These are phyloP conservation scores for Amanita inopinata DNA, from an alignment of 768 basidiomycete species.

Conservation along the genomic window DNA sequence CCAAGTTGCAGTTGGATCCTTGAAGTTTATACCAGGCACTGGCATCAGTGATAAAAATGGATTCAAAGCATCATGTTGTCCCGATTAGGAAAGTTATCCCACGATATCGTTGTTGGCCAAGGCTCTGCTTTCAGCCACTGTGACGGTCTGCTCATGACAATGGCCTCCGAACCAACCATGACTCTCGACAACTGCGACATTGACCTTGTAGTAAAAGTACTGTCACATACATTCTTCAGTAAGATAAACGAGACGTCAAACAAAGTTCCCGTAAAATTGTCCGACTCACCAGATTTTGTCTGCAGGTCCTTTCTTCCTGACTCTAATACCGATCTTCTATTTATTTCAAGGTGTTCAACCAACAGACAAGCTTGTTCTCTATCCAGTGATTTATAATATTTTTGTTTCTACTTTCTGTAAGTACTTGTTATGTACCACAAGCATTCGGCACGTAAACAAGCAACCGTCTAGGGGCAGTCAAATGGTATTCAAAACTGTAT, in stretches of 20 bases:
- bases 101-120: no score
- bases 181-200: constrained; percentile 67
- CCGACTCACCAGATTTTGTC: neutral
- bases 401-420: constrained; percentile 57
- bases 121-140: no score
- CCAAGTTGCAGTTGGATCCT: no score
- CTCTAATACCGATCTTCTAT: constrained; percentile 72
- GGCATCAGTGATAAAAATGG: no score
- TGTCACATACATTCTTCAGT: constrained; percentile 76
- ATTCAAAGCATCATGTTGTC: no score
- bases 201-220: constrained; percentile 71
- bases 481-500: constrained; percentile 64
- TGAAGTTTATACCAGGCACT: no score
- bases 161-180: constrained; percentile 33
- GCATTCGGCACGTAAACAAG: constrained; percentile 2
- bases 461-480: constrained; percentile 43
- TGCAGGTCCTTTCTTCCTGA: constrained; percentile 79
- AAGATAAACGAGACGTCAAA: no score
- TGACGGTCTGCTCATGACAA: constrained; percentile 13
- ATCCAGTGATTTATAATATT: constrained; percentile 46
- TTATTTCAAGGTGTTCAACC: constrained; percentile 55
- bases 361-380: constrained; percentile 41
- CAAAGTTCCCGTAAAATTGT: no score
- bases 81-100: no score
- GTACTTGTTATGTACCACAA: constrained; percentile 19